phyloP scores from a whole-genome alignment of 805 yeast genomes.

The Wickerhamiella alocasiicola region DNA sequence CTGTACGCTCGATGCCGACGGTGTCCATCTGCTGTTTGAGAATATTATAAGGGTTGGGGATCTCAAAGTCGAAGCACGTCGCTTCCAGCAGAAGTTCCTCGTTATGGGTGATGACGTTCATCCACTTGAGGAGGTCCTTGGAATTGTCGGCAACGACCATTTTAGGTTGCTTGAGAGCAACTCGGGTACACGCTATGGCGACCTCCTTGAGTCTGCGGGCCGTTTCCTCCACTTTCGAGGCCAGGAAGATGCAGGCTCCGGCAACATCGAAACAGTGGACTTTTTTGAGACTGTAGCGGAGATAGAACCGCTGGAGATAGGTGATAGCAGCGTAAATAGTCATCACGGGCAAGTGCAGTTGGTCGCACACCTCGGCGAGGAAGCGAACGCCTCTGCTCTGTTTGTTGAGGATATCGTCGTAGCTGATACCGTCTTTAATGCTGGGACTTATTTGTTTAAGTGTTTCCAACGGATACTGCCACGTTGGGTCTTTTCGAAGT shows the following conservation, averaged over 20 bases:
- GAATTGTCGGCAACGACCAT: conserved; percentile 34
- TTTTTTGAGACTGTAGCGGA: conserved; percentile 32
- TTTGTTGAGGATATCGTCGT: conserved; percentile 31
- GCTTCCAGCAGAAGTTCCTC: conserved; percentile 37
- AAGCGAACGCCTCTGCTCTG: conserved; percentile 40
- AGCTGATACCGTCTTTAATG: conserved; percentile 26
- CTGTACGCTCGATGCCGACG: neutral
- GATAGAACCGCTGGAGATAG: conserved; percentile 41
- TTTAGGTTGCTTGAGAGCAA: conserved; percentile 34
- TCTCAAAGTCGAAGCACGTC: conserved; percentile 37
- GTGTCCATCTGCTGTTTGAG: conserved; percentile 10
- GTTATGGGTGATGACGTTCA: conserved; percentile 33
- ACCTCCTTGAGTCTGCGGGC: conserved; percentile 37
- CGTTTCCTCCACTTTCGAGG: conserved; percentile 43
- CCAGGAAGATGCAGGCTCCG: conserved; percentile 39
- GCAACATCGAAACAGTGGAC: conserved; percentile 40
- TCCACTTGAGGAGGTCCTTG: conserved; percentile 41
- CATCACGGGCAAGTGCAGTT: conserved; percentile 35
- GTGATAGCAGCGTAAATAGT: conserved; percentile 38
- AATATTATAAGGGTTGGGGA: conserved; percentile 29
- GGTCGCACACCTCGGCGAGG: conserved; percentile 34
- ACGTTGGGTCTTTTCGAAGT: conserved; percentile 18
- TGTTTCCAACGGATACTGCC: conserved; percentile 21
- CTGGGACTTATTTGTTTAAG: conserved; percentile 21
- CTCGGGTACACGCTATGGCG: conserved; percentile 37